Evolutionary conservation across 768 basidiomycete species (phyloP), one percentile per base, ranked within the genome.

Genomic region (Pulveroboletus ravenelii): DNA sequence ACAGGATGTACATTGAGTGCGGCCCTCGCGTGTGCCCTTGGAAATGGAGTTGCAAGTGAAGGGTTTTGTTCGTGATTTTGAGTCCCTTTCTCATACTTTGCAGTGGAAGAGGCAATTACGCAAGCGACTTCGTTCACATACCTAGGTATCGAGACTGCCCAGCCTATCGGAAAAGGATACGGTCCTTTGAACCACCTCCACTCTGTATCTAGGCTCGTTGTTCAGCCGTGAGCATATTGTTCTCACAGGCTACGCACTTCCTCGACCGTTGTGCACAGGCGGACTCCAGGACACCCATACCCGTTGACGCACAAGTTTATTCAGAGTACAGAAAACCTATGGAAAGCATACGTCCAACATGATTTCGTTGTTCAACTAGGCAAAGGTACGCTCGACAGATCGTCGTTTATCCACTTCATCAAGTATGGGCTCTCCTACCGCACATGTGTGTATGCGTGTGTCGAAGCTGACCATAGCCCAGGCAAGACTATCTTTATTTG

Each of bases 1-100:
- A 96, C 93, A 0, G 93, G 93, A 2, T 96, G 93, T 64, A 96
- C 93, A 0, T 73, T 96, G n/a, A 85, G 84, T 41, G 84, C 93
- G 0, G 89, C 91, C 0, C 76, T 95, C 15, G 84, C 85, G 2
- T 82, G 81, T 48, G 74, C 74, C 6, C 70, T 93, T 14, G 85
- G 80, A 3, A 40, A 82, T 80, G 51, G 56, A 53, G 9, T 44
- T 54, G n/a, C 52, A 74, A 77, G 45, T 62, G 78, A 76, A 34
- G 30, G 53, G 57, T n/a, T 10, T 54, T 25, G 34, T 32, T 8
- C 10, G 14, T n/a, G 9, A 37, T 41, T 5, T 29, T 23, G 9
- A 1, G 1, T 13, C 13, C 35, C 27, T 3, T 13, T 34, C 29
- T 45, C 12, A 47, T 41, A 1, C 9, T 35, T 43, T 42, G 10